Evolutionary conservation across 495 filamentous ascomycete genomes (phyloP), one percentile per base, ranked within the genome.

Genomic region (Aspergillus haitiensis): DNA sequence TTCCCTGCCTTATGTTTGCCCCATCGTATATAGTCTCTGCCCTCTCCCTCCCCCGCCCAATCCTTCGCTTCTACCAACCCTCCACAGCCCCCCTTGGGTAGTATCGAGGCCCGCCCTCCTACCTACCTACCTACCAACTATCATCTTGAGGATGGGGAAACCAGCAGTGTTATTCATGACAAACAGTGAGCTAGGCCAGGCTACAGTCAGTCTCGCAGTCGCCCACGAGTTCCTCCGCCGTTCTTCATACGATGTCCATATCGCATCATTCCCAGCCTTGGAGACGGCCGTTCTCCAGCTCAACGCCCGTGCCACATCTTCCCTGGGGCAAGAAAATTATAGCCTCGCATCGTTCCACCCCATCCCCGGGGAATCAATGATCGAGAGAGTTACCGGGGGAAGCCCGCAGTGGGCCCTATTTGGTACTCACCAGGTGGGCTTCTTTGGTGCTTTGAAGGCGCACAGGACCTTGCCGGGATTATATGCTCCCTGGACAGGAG

Each of bases 171-270:
- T 81, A 10, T 72, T 82, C 37, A 47, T 81, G 37, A 80, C 77
- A 13, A 79, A 79, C 66, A 69, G 72, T 27, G 80, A 81, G 62
- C 64, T 70, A 42, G 78, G 78, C 33, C 76, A 79, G 57, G 70
- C 74, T 15, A 78, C 74, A 44, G 71, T 80, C 21, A 67, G 62
- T 54, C 73, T 82, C 0, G 78, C 78, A 8, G 72, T 75, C 0
- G 67, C 68, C 42, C 69, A 80, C 37, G 77, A 76, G 37, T 68
- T 81, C 7, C 68, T 79, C 40, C 62, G 72, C 7, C 69, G 72
- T 11, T 40, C 54, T 8, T 40, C 59, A 12, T 72, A 77, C 40
- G 65, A 74, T 5, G 67, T 82, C 7, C 78, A 81, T 56, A 74
- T 81, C 55, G 78, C 73, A n/a, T 81, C 78, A 1, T 80, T 79